These are phyloP conservation scores for Ophiostoma ips DNA, from an alignment of 2,329 filamentous ascomycete species.

Conservation along the genomic window DNA sequence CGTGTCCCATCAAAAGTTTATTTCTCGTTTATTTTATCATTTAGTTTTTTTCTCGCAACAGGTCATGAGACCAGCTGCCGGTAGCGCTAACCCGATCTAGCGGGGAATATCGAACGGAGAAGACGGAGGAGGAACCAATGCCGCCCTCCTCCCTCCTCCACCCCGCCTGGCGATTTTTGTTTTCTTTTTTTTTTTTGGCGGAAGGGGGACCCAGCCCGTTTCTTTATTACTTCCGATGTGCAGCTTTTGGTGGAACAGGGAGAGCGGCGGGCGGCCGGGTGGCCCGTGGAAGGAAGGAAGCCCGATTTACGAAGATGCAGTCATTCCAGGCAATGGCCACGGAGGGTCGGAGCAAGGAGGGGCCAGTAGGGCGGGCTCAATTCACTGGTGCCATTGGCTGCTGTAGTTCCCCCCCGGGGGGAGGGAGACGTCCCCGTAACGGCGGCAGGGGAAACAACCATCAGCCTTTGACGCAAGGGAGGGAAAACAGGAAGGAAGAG, in stretches of 20 bases:
- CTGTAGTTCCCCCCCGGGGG: not conserved
- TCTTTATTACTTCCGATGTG: too few relatives aligned
- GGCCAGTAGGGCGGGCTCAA: not conserved
- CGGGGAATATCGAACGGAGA: not conserved
- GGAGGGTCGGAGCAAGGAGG: too few relatives aligned
- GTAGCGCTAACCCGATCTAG: constrained; percentile 10
- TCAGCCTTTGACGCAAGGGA: not conserved
- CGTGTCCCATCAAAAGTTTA: not conserved
- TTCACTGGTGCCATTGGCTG: not conserved
- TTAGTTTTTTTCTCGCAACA: constrained; percentile 1
- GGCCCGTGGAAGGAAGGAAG: too few relatives aligned
- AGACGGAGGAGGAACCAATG: not conserved
- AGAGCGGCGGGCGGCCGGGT: too few relatives aligned
- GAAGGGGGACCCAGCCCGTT: too few relatives aligned
- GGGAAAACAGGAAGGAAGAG: not conserved
- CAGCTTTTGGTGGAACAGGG: too few relatives aligned
- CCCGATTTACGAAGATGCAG: too few relatives aligned
- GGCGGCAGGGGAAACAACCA: not conserved
- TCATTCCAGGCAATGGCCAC: too few relatives aligned
- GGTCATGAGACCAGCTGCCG: constrained; percentile 3
- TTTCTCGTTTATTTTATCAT: not conserved
- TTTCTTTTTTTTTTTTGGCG: too few relatives aligned
- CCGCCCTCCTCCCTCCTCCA: too few relatives aligned
- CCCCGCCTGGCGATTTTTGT: too few relatives aligned
- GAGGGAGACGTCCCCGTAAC: not conserved